Conservation (phyloP, 345 rosid species). For the Populus davidiana region DNA sequence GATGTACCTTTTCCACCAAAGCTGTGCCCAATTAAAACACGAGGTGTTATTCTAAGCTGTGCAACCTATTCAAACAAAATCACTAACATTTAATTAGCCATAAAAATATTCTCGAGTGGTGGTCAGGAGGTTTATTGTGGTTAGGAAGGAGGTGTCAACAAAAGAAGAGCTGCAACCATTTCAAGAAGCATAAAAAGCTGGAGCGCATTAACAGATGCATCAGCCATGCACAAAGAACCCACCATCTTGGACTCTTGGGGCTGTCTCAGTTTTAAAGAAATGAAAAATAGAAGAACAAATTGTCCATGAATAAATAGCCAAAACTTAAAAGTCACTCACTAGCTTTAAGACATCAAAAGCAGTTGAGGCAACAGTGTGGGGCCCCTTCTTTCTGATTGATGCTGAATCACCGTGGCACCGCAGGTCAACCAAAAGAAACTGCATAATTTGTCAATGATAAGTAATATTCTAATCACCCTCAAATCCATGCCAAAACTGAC, state of each 20-base stretch:
- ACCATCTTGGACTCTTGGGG: not conserved
- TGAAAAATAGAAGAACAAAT: not conserved
- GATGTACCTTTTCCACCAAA: constrained; percentile 94
- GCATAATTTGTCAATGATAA: constrained; percentile 4
- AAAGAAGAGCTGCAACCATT: not conserved
- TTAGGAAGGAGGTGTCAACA: not conserved
- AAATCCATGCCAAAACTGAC: not conserved
- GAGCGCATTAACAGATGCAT: not conserved
- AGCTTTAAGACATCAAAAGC: constrained; percentile 87
- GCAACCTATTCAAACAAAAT: constrained; percentile 44
- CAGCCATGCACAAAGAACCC: not conserved
- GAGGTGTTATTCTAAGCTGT: constrained; percentile 76
- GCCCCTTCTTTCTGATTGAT: constrained; percentile 57
- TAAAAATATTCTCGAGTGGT: too few relatives aligned
- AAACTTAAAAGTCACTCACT: constrained; percentile 35
- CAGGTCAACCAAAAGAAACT: constrained; percentile 89
- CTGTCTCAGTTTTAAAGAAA: not conserved
- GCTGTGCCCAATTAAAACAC: constrained; percentile 91
- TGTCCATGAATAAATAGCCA: constrained; percentile 2
- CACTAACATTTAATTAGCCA: too few relatives aligned
- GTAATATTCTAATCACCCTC: not conserved
- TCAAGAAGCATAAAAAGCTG: not conserved
- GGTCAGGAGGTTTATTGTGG: too few relatives aligned
- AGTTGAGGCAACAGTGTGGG: constrained; percentile 77
- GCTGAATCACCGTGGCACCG: constrained; percentile 98